phyloP scores from a whole-genome alignment of 2,329 filamentous ascomycete species.

The Sporothrix humicola region DNA sequence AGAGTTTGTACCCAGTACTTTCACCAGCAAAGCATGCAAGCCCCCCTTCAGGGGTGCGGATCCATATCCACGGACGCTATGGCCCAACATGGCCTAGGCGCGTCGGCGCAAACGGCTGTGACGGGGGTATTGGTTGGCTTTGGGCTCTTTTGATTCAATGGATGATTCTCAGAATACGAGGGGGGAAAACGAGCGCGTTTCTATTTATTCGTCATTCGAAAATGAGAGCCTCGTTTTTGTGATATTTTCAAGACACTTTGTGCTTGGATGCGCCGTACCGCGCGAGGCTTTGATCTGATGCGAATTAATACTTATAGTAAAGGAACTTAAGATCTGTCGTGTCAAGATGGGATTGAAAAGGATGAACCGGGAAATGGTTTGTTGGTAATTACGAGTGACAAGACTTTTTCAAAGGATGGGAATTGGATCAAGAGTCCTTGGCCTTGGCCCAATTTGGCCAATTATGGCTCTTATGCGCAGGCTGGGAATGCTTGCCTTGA shows the following conservation, averaged over 20 bases:
- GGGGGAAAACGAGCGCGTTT: constrained; percentile 2
- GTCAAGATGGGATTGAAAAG: constrained; percentile 1
- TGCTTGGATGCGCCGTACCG: no score
- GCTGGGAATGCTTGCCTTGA: no score
- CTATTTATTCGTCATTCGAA: neutral
- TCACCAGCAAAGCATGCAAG: neutral
- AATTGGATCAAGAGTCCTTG: neutral
- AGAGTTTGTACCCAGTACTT: constrained; percentile 1
- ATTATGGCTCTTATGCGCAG: neutral
- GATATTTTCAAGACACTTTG: no score
- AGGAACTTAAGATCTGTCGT: neutral
- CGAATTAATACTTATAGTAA: no score
- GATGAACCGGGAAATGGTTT: neutral
- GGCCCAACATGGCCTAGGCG: constrained; percentile 23
- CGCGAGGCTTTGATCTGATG: neutral
- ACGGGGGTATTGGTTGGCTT: neutral
- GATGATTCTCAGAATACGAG: constrained; percentile 23
- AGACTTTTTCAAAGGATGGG: neutral
- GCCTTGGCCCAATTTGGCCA: neutral
- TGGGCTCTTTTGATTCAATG: neutral
- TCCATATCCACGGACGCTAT: constrained; percentile 9
- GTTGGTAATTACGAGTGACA: neutral
- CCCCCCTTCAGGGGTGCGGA: constrained; percentile 19
- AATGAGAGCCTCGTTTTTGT: constrained; percentile 1
- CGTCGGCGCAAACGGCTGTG: constrained; percentile 7